These are phyloP conservation scores for Magnaporthiopsis rhizophila DNA, from an alignment of 2,329 filamentous ascomycete species.

Conservation along the genomic window DNA sequence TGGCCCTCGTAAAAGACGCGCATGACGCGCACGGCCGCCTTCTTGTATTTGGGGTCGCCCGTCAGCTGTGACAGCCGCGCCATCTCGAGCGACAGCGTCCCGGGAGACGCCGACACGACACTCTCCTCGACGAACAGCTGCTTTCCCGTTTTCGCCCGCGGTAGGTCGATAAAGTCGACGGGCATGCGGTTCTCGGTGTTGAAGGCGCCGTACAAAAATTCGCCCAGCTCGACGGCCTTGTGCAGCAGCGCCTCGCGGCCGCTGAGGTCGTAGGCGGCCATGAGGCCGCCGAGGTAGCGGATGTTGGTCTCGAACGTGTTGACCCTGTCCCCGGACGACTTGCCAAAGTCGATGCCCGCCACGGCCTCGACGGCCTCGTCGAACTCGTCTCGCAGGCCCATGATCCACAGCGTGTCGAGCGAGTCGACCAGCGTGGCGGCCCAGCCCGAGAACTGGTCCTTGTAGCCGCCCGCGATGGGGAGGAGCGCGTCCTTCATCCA, in stretches of 20 bases:
- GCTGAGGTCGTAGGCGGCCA: conserved; percentile 17
- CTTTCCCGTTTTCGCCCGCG: conserved; percentile 26
- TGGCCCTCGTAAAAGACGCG: conserved; percentile 59
- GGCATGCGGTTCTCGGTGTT: conserved; percentile 38
- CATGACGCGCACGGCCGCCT: conserved; percentile 61
- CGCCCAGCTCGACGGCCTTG: conserved; percentile 37
- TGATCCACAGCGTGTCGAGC: conserved; percentile 47
- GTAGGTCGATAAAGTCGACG: conserved; percentile 38
- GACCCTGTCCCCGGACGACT: conserved; percentile 27
- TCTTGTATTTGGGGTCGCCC: conserved; percentile 64
- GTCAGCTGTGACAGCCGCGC: conserved; percentile 67
- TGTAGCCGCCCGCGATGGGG: conserved; percentile 39
- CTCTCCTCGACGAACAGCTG: conserved; percentile 24
- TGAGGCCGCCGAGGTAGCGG: conserved; percentile 20
- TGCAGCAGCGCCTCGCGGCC: conserved; percentile 26
- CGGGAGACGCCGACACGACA: conserved; percentile 40
- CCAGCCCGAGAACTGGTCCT: conserved; percentile 44
- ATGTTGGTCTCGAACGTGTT: conserved; percentile 19
- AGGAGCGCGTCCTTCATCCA: conserved; percentile 48
- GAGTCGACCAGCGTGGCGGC: conserved; percentile 52
- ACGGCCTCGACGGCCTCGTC: conserved; percentile 38
- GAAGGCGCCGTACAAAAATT: conserved; percentile 36
- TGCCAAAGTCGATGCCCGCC: conserved; percentile 37
- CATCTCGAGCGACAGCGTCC: conserved; percentile 65
- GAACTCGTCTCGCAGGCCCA: conserved; percentile 44